Percentiles rank a stretch among this genome's conserved stretches.
Conservation (phyloP, 805 yeast genomes). For the Teunomyces pallodes region DNA sequence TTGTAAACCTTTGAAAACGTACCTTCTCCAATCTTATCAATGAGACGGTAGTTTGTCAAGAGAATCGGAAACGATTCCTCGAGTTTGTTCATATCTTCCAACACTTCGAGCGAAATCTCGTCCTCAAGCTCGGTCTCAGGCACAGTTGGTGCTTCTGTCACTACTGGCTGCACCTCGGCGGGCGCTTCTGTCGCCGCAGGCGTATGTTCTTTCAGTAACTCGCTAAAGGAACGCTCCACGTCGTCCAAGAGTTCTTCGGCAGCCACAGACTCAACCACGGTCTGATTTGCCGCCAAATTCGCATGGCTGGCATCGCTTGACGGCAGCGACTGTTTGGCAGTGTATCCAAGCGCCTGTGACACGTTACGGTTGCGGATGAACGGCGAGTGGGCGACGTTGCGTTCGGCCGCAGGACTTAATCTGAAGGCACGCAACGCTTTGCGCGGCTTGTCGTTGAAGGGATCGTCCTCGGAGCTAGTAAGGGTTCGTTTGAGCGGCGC, state of each 20-base stretch:
- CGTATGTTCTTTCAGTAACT: not conserved
- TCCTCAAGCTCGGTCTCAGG: constrained; percentile 25
- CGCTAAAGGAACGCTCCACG: not conserved
- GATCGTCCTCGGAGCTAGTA: constrained; percentile 20
- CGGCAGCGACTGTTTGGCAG: not conserved
- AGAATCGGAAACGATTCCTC: constrained; percentile 55
- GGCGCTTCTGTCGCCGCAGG: not conserved
- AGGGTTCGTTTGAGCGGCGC: constrained; percentile 10
- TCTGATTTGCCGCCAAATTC: not conserved
- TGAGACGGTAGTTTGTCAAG: constrained; percentile 44
- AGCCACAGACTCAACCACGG: constrained; percentile 2
- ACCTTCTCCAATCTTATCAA: constrained; percentile 66
- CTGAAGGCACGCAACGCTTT: constrained; percentile 3
- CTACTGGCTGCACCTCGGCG: not conserved
- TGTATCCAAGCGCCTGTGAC: constrained; percentile 7
- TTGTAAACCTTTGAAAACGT: constrained; percentile 62
- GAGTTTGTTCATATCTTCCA: constrained; percentile 56
- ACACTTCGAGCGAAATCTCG: constrained; percentile 50
- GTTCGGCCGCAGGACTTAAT: not conserved
- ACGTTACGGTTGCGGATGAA: constrained; percentile 19
- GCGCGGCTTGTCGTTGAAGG: constrained; percentile 23
- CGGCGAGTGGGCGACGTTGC: not conserved
- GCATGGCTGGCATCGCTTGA: not conserved
- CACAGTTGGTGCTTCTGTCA: not conserved
- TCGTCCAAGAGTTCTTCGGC: constrained; percentile 1